Percentiles rank a stretch among this genome's conserved stretches.
phyloP scores from a whole-genome alignment of 2,329 filamentous ascomycete genomes.

The Lomentospora prolificans region DNA sequence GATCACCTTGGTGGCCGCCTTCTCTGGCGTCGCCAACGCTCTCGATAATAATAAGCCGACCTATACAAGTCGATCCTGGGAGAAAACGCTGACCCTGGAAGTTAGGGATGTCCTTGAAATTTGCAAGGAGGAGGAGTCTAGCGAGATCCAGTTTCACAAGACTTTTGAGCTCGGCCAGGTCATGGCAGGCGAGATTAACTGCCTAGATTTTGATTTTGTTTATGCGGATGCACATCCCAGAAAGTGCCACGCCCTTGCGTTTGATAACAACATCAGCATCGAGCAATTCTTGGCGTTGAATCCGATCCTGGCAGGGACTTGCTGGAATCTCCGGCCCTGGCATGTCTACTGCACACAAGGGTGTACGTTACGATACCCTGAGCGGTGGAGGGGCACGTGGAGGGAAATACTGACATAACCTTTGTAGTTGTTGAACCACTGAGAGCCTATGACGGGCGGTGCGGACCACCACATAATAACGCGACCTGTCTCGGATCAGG shows the following conservation, averaged over 20 bases:
- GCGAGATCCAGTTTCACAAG: background rate
- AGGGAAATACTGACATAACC: background rate
- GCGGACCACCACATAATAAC: conserved; percentile 21
- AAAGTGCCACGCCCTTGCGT: background rate
- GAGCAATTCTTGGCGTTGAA: background rate
- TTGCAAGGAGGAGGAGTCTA: background rate
- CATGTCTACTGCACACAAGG: background rate
- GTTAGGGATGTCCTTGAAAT: too few species aligned
- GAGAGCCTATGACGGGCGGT: conserved; percentile 17
- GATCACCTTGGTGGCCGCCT: too few species aligned
- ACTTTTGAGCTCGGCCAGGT: background rate
- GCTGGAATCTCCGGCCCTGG: background rate
- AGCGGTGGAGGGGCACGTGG: background rate
- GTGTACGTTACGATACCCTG: background rate
- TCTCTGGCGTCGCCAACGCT: too few species aligned
- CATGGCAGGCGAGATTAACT: background rate
- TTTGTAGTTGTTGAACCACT: conserved; percentile 17
- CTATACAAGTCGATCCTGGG: too few species aligned
- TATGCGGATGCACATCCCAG: background rate
- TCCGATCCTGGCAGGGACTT: background rate
- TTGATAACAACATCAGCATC: background rate
- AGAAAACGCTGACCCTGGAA: too few species aligned
- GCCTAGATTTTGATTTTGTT: background rate
- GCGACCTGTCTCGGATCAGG: conserved; percentile 21
- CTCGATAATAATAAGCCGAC: too few species aligned